phyloP scores from a whole-genome alignment of 495 filamentous ascomycete species.

The Aspergillus heteromorphus region DNA sequence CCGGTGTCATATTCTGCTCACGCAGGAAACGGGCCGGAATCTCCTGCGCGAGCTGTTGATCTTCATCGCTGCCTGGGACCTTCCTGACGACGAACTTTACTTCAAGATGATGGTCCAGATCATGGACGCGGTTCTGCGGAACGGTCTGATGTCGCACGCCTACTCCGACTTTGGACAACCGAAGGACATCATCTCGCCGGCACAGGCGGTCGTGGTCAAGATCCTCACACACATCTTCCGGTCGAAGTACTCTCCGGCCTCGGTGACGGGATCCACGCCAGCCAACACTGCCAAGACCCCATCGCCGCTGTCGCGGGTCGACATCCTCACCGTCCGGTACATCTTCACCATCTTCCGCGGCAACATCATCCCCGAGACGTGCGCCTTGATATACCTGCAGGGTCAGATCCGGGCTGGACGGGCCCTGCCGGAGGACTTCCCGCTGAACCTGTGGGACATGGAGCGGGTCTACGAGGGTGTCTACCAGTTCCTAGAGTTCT shows the following conservation, averaged over 20 bases:
- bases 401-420: conserved; percentile 72
- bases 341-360: conserved; percentile 88
- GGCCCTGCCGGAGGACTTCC: conserved; percentile 73
- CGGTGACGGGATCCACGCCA: conserved; percentile 36
- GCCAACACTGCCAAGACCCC: conserved; percentile 31
- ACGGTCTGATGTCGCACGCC: conserved; percentile 80
- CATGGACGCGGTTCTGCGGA: conserved; percentile 83
- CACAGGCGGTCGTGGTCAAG: conserved; percentile 86
- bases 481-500: conserved; percentile 88
- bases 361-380: conserved; percentile 86
- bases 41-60: conserved; percentile 85
- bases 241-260: conserved; percentile 54
- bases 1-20: conserved; percentile 80
- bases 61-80: conserved; percentile 94
- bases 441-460: conserved; percentile 94
- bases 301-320: conserved; percentile 43
- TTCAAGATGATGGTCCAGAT: conserved; percentile 95
- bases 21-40: conserved; percentile 80
- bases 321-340: conserved; percentile 72
- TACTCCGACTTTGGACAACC: conserved; percentile 86
- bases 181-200: conserved; percentile 93
- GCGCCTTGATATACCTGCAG: conserved; percentile 87
- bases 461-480: conserved; percentile 85
- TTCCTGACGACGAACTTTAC: conserved; percentile 83
- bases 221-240: conserved; percentile 86